A percentile compares a stretch with the other conserved stretches of the same genome.
Evolutionary conservation across 2,329 filamentous ascomycete species (phyloP).

Genomic region (Exophiala xenobiotica): DNA sequence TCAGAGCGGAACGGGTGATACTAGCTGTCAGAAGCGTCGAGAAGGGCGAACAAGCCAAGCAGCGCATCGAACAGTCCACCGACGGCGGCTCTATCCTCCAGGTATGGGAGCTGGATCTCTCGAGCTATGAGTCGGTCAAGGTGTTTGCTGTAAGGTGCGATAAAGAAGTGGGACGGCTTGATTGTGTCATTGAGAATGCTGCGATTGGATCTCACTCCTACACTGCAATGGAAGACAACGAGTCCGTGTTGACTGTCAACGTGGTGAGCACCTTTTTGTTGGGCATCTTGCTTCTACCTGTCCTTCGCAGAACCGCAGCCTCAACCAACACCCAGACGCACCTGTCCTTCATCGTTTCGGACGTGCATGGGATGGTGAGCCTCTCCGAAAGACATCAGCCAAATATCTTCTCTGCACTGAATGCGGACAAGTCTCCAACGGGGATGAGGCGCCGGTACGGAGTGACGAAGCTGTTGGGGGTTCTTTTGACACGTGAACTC

Average conservation of each 20-base stretch:
- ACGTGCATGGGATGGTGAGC: slow-evolving; percentile 22
- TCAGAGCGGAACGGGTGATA: slow-evolving; percentile 43
- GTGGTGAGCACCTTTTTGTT: slow-evolving; percentile 28
- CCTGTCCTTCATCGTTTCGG: slow-evolving; percentile 23
- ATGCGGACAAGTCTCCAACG: neutral
- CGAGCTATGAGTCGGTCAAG: slow-evolving; percentile 40
- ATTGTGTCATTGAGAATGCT: slow-evolving; percentile 41
- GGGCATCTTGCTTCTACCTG: slow-evolving; percentile 25
- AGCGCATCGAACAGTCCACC: slow-evolving; percentile 36
- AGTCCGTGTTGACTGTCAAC: slow-evolving; percentile 30
- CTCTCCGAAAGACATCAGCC: slow-evolving; percentile 19
- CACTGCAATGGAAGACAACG: slow-evolving; percentile 10
- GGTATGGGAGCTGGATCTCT: slow-evolving; percentile 48
- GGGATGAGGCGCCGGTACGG: slow-evolving; percentile 15
- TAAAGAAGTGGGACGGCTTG: slow-evolving; percentile 33
- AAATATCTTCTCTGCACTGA: slow-evolving; percentile 10
- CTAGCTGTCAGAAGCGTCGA: slow-evolving; percentile 42
- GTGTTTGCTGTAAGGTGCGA: slow-evolving; percentile 35
- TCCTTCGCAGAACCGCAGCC: slow-evolving; percentile 22
- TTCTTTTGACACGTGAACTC: neutral
- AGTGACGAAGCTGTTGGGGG: neutral
- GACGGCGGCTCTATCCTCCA: slow-evolving; percentile 35
- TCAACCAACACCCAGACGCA: slow-evolving; percentile 5
- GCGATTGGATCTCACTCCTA: slow-evolving; percentile 28
- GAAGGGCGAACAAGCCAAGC: slow-evolving; percentile 44